These are phyloP conservation scores for Penstemon newberryi DNA, from an alignment of 257 asterid genomes.

Conservation along the genomic window DNA sequence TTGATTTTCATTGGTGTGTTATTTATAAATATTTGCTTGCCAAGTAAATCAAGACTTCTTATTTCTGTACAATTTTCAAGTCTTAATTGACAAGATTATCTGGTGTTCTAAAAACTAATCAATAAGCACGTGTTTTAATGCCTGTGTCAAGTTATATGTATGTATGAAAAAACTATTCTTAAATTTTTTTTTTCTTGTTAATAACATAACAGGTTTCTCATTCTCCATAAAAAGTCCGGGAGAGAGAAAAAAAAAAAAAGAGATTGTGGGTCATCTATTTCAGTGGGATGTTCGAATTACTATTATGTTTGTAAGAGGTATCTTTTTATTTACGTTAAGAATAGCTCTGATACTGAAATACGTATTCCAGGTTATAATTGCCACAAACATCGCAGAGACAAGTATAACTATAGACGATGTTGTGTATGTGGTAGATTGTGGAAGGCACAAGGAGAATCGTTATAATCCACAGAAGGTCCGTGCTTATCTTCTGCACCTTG, in stretches of 20 bases:
- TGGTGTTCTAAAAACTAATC: neutral
- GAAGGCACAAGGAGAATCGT: conserved; percentile 96
- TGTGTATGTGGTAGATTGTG: conserved; percentile 92
- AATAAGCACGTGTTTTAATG: neutral
- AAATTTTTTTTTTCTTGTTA: neutral
- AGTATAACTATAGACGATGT: conserved; percentile 96
- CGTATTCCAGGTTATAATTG: conserved; percentile 72
- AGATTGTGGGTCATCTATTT: conserved; percentile 8
- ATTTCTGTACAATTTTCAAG: neutral
- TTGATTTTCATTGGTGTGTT: neutral
- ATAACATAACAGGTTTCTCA: neutral
- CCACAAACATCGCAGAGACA: conserved; percentile 98
- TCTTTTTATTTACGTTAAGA: conserved; percentile 14
- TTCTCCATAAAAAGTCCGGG: neutral
- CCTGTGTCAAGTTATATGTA: neutral
- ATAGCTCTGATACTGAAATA: conserved; percentile 20
- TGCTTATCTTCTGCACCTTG: conserved; percentile 28
- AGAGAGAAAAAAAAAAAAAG: neutral
- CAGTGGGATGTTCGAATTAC: neutral
- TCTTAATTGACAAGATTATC: conserved; percentile 1
- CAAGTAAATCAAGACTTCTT: neutral
- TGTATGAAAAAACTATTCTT: conserved; percentile 4
- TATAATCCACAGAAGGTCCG: conserved; percentile 87
- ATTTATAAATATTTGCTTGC: neutral
- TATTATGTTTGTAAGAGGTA: neutral